Base-by-base conservation (phyloP, 441 rosid species). In the Theobroma grandiflorum region DNA sequence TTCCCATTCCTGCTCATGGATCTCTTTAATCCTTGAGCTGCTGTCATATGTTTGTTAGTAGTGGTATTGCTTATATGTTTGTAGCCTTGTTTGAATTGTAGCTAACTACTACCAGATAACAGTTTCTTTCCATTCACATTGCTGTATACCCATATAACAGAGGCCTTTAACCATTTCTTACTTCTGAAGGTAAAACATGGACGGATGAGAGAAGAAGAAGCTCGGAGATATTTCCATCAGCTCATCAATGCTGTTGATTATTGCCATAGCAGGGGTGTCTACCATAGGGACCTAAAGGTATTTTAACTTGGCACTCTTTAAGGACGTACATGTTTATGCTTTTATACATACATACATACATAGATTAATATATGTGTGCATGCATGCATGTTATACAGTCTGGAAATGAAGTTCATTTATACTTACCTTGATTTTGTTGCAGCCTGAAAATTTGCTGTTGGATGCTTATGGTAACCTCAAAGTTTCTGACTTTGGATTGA, bases 181-280 rank as follows among this genome's bases (percentile, higher is more conserved):
- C 43, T 37, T 81, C 18, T 84, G 70, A 82, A 96, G 99, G 96
- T 92, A 82, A 93, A 94, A 61, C 90, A 92, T 71, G 99, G 99
- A 63, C 83, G 99, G 53, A 96, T 96, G 98, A 88, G 88, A 80
- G 99, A 96, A 81, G 90, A 88, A 50, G 95, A 92, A 82, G 99
- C 99, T 7, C 87, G 99, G 53, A 88, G 96, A 65, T 96, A 96
- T 82, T 96, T 96, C 74, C 99, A 96, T 86, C 98, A 96, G 87
- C 98, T 96, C 83, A 89, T 96, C 74, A 93, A 96, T 88, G 93
- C 91, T 67, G 96, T 96, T 62, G 99, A 96, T 80, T 96, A 94
- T 80, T 96, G 98, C 84, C 99, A 96, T 83, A 96, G 99, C 79
- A 90, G 99, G 85, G 99, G 98, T 80, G 99, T 96, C 62, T 96